Evolutionary conservation across 208 protist species (phyloP), one percentile per base, ranked within the genome.

Genomic region (Crithidia sp.): DNA sequence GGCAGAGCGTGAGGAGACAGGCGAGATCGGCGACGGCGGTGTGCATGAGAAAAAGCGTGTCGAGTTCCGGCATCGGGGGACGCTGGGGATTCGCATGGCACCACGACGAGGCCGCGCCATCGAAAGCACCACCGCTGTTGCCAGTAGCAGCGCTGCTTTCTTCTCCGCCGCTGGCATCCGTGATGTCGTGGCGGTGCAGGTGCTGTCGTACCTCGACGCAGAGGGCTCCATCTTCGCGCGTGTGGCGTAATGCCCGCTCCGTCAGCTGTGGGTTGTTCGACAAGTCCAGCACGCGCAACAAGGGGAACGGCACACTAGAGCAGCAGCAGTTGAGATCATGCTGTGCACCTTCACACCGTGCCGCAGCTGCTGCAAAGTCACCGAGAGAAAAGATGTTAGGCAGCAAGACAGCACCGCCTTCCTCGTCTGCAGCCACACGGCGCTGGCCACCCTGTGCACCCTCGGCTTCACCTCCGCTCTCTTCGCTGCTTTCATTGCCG

Each of bases 251-350:
- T 37, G 63, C 40, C 3, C 58, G 72, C 49, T 77, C 72, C 4
- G 64, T 59, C n/a, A 77, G 52, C 28, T 67, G 63, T 6, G 58
- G 64, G 72, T 71, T 71, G 72, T 77, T 77, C 9, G 65, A 67
- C 50, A 77, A 53, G 59, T 77, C 63, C 7, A 77, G 64, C 4
- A 61, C 65, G 0, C 65, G 54, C 53, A 70, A n/a, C 36, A 4
- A 2, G 14, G 65, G 65, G 28, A 67, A 67, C 4, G 50, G 12
- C 45, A 28, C 28, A 28, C 28, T 28, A 1, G 28, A 28, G 28
- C 28, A 28, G 28, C 28, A 28, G 28, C 28, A 28, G 28, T 28
- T 28, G 28, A 1, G 0, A 28, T 28, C 28, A 28, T 28, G 28
- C 28, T 28, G 28, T 49, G 45, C 45, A 7, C 45, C 9, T 49